Base-by-base conservation (phyloP, 108 stramenopile genomes). In the Cylindrotheca closterium region DNA sequence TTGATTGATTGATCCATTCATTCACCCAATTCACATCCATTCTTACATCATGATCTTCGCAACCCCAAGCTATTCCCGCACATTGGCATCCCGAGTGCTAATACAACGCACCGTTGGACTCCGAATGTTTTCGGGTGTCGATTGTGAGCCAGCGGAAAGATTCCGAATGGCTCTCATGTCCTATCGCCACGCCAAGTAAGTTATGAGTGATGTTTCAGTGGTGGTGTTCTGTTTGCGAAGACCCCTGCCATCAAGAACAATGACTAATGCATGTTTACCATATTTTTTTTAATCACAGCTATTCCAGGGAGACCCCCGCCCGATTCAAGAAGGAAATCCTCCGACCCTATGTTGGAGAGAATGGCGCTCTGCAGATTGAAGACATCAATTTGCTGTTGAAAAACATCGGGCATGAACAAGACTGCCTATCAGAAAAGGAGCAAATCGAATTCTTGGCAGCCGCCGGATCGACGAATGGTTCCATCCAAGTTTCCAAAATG, bases 301-400 rank as follows among this genome's bases (percentile, higher is more conserved):
- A 48, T 34, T 68, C 70, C 30, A 58, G 73, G 2, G 78, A 79
- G 32, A 70, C 69, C 2, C 78, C 78, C 7, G 8, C 22, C 24
- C 73, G 78, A 4, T 79, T 79, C 66, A 74, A 71, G 51, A 74
- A 79, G 63, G 73, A 79, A 51, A 17, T 79, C 1, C 19, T 79
- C 28, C 22, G 28, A 28, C 56, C 68, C 0, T 54, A 70, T 24
- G 24, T 21, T 25, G 12, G n/a, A 18, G 55, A 51, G 54, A 24
- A 25, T 45, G 22, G 33, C 32, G 51, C 63, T 1, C 23, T 71
- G 25, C 67, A 79, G 37, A 70, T 79, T 58, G 59, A 65, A 10
- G 49, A 70, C 48, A 24, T 63, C 47, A 63, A 70, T 29, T 18
- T 15, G n/a, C 27, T 79, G 29, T 67, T 71, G 58, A 55, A 32